A percentile compares a stretch with the other conserved stretches of the same genome.
Evolutionary conservation across 352 stramenopile species (phyloP).

Genomic region (Phytophthora melonis): DNA sequence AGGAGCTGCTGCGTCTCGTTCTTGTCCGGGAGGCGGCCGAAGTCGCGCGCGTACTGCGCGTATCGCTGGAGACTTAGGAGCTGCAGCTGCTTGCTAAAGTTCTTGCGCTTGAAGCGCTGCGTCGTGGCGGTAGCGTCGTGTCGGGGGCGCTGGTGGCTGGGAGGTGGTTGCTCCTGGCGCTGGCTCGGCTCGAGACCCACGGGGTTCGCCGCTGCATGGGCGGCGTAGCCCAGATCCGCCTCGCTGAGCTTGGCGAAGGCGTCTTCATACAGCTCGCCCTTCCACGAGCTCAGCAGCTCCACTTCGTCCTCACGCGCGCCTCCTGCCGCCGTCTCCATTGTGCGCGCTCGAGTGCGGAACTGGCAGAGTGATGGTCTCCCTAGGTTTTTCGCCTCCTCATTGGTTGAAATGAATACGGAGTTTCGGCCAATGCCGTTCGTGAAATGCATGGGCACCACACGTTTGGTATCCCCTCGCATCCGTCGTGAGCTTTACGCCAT

Average conservation of each 20-base stretch:
- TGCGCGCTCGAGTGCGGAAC: slow-evolving; percentile 19
- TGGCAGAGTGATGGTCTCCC: slow-evolving; percentile 30
- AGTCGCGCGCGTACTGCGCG: slow-evolving; percentile 46
- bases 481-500: slow-evolving; percentile 2
- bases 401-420: background rate
- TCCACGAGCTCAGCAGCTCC: slow-evolving; percentile 61
- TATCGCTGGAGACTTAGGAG: slow-evolving; percentile 69
- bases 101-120: slow-evolving; percentile 66
- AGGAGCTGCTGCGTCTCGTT: slow-evolving; percentile 60
- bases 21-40: slow-evolving; percentile 53
- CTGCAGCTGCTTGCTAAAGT: slow-evolving; percentile 77
- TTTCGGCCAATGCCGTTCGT: slow-evolving; percentile 27
- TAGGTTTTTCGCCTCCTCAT: background rate
- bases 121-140: slow-evolving; percentile 2
- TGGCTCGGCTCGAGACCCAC: slow-evolving; percentile 27
- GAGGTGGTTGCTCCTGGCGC: slow-evolving; percentile 12
- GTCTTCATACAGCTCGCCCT: slow-evolving; percentile 51
- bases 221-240: slow-evolving; percentile 37
- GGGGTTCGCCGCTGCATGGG: background rate
- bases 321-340: slow-evolving; percentile 18
- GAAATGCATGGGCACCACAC: slow-evolving; percentile 38
- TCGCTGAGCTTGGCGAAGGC: slow-evolving; percentile 56
- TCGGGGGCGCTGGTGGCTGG: slow-evolving; percentile 1
- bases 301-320: slow-evolving; percentile 47
- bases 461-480: slow-evolving; percentile 13